Base-by-base conservation (phyloP, 108 stramenopile species). In the Nitzschia sp. region DNA sequence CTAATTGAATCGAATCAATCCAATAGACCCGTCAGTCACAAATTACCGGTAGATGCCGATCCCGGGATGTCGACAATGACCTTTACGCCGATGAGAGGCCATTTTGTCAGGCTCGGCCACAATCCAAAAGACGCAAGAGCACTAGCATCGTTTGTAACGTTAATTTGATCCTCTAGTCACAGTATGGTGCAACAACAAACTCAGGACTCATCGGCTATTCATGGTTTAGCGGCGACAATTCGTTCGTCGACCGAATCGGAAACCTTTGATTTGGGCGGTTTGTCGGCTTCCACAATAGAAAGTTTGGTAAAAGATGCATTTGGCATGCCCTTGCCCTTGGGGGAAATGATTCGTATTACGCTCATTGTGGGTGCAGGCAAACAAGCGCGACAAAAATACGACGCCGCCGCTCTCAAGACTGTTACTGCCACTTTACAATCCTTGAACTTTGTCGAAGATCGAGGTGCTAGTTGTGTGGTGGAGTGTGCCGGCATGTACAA, bases 311-410 rank as follows among this genome's bases (percentile, higher is more conserved):
- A 47, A 4, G 72, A 82, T 59, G 93, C 90, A 23, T 90, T 94
- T 65, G 35, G 64, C 0, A 17, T 77, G 57, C 84, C 87, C 27
- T 82, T 89, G 59, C 25, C 81, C 0, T 66, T 84, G 13, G 23
- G 65, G 13, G 68, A 85, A 11, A 96, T 92, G 95, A 91, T 97
- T 68, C 90, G 93, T 29, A 68, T 95, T 53, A 97, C 96, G 17
- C 82, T 97, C 63, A 74, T 93, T 13, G 84, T 86, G 2, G 96
- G 96, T n/a, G 96, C 91, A 0, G 96, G 96, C 31, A 97, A 95
- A 59, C 68, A 85, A 38, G 80, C 77, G 13, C 74, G 95, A 36
- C 83, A 86, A 70, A 94, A 86, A 64, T 98, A 97, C 64, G 94
- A 97, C 66, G 87, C 82, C 15, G 75, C 79, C 27, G 93, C 96